Percentiles rank a stretch among this genome's conserved stretches.
These are phyloP conservation scores for Agaricus sinodeliciosus DNA, from an alignment of 768 basidiomycete species.

Conservation along the genomic window DNA sequence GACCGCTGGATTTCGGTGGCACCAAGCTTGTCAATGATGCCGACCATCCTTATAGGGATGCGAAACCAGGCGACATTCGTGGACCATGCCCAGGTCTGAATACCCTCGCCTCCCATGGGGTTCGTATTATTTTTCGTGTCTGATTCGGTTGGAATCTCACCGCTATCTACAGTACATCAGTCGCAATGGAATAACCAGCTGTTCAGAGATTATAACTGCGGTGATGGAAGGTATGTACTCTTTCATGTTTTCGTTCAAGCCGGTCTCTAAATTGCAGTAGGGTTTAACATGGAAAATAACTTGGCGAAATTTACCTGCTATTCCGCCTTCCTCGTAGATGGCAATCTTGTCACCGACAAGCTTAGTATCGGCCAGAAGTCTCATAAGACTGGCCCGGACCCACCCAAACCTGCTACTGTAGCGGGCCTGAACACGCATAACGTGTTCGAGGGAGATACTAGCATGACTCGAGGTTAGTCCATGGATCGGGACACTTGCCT, in stretches of 20 bases:
- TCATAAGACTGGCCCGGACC: slow-evolving; percentile 13
- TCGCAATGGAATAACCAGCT: slow-evolving; percentile 11
- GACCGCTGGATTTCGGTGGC: slow-evolving; percentile 8
- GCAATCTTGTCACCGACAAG: slow-evolving; percentile 14
- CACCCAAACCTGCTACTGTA: slow-evolving; percentile 15
- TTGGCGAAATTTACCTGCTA: slow-evolving; percentile 13
- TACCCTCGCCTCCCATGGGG: slow-evolving; percentile 17
- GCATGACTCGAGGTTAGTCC: slow-evolving; percentile 9
- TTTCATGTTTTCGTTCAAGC: not conserved
- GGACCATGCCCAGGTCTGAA: slow-evolving; percentile 17
- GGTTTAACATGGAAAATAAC: slow-evolving; percentile 16
- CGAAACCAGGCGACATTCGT: slow-evolving; percentile 11
- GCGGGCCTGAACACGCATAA: slow-evolving; percentile 16
- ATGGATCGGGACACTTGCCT: too few relatives aligned
- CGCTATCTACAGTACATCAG: slow-evolving; percentile 10
- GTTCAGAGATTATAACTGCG: slow-evolving; percentile 11
- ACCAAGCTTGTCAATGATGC: slow-evolving; percentile 12
- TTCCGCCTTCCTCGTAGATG: slow-evolving; percentile 15
- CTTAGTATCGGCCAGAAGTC: slow-evolving; percentile 17
- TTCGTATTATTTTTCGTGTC: not conserved
- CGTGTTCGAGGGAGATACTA: slow-evolving; percentile 15
- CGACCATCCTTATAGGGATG: slow-evolving; percentile 15
- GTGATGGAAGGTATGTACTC: slow-evolving; percentile 12
- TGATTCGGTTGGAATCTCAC: not conserved
- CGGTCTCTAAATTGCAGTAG: not conserved